Conservation (phyloP, 768 basidiomycete genomes). For the Tricholoma sp. region DNA sequence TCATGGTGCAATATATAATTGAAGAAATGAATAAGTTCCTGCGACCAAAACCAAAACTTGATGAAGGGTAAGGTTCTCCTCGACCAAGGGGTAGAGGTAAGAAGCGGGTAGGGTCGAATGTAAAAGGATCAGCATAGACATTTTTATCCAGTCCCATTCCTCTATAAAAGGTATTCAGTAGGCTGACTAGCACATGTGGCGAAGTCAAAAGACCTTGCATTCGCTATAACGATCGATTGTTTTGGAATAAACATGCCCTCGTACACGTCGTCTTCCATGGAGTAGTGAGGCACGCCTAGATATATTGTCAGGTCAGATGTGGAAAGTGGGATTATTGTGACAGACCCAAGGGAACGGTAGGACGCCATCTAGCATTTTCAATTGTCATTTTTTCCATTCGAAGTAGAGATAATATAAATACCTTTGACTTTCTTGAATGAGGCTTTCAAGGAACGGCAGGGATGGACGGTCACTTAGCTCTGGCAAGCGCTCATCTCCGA, state of each 20-base stretch:
- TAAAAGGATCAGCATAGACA: constrained; percentile 33
- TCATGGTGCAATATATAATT: not conserved
- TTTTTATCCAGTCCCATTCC: constrained; percentile 32
- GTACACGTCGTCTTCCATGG: constrained; percentile 32
- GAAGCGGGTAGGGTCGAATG: constrained; percentile 38
- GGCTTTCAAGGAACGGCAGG: constrained; percentile 32
- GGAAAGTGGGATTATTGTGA: not conserved
- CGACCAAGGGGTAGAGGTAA: constrained; percentile 16
- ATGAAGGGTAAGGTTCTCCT: constrained; percentile 8
- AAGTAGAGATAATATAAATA: not conserved
- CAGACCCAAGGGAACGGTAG: constrained; percentile 6
- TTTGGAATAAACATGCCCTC: constrained; percentile 14
- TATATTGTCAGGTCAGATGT: not conserved
- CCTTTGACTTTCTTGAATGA: constrained; percentile 24
- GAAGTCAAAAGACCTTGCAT: constrained; percentile 5
- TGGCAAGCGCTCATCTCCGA: constrained; percentile 32
- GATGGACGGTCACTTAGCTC: constrained; percentile 21
- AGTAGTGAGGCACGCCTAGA: constrained; percentile 13
- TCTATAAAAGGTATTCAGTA: constrained; percentile 19
- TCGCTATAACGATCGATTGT: constrained; percentile 8
- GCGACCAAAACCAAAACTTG: constrained; percentile 21
- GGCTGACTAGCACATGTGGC: not conserved
- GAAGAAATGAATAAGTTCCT: constrained; percentile 10
- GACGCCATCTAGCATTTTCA: constrained; percentile 10
- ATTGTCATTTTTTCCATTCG: not conserved